Evolutionary conservation across 441 rosid genomes (phyloP).

Genomic region (Croton setiger): DNA sequence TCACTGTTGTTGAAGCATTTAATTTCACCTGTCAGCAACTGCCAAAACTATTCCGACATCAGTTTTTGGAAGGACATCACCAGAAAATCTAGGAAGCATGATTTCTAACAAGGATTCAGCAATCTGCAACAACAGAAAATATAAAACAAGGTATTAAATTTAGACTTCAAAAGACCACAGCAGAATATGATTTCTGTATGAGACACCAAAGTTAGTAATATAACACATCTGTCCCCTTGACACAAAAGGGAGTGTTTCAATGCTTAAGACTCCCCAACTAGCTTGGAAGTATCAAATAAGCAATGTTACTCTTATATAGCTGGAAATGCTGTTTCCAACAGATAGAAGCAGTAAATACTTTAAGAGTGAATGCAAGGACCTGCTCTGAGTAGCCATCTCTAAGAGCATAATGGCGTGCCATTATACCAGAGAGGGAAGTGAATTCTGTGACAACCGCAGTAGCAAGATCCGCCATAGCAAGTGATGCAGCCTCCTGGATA

Average conservation of each 20-base stretch:
- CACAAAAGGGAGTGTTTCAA: neutral
- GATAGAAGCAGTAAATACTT: slow-evolving; percentile 4
- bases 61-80: slow-evolving; percentile 81
- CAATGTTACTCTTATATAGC: neutral
- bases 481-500: slow-evolving; percentile 79
- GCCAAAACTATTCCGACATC: slow-evolving; percentile 89
- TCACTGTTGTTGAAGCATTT: slow-evolving; percentile 3
- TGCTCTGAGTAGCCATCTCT: slow-evolving; percentile 84
- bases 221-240: slow-evolving; percentile 4
- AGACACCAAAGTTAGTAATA: neutral
- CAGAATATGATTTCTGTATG: neutral
- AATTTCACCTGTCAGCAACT: slow-evolving; percentile 78
- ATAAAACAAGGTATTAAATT: slow-evolving; percentile 3
- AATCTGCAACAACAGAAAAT: slow-evolving; percentile 44
- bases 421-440: slow-evolving; percentile 86
- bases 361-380: slow-evolving; percentile 40
- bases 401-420: slow-evolving; percentile 97
- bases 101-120: slow-evolving; percentile 93
- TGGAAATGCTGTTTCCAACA: neutral
- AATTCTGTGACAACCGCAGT: slow-evolving; percentile 93
- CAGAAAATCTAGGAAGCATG: slow-evolving; percentile 85
- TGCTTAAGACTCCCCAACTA: neutral
- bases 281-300: neutral
- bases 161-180: neutral
- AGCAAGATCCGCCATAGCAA: slow-evolving; percentile 97